Percentiles rank a stretch among this genome's conserved stretches.
Evolutionary conservation across 805 yeast genomes (phyloP).

Genomic region (Cyberlindnera maritima): DNA sequence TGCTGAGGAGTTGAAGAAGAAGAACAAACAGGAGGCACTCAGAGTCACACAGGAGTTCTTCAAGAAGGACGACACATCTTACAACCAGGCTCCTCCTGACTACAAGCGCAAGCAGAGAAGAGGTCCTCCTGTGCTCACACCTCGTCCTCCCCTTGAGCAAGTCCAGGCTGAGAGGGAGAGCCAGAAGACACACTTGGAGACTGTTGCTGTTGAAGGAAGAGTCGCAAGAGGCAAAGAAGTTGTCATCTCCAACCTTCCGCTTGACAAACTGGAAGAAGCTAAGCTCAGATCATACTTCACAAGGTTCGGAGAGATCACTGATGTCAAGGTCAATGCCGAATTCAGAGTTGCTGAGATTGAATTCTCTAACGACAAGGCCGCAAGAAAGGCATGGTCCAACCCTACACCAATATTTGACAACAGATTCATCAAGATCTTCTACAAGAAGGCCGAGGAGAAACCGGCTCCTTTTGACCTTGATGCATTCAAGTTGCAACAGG

Average conservation of each 20-base stretch:
- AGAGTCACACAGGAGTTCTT: constrained; percentile 12
- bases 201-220: constrained; percentile 4
- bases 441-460: constrained; percentile 26
- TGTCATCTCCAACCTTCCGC: constrained; percentile 43
- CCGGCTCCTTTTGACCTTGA: constrained; percentile 34
- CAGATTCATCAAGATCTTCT: constrained; percentile 47
- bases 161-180: constrained; percentile 3
- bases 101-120: constrained; percentile 1
- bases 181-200: constrained; percentile 11
- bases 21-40: constrained; percentile 8
- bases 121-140: not conserved
- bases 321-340: constrained; percentile 29
- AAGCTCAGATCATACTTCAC: constrained; percentile 34
- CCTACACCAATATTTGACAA: constrained; percentile 46
- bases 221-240: constrained; percentile 22
- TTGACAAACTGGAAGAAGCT: constrained; percentile 37
- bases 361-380: constrained; percentile 35
- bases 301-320: constrained; percentile 38
- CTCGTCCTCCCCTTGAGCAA: not conserved
- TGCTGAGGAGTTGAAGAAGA: constrained; percentile 4
- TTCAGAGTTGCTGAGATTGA: constrained; percentile 37
- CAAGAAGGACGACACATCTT: constrained; percentile 15
- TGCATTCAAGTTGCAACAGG: constrained; percentile 35
- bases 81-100: constrained; percentile 12
- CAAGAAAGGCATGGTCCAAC: constrained; percentile 40